Evolutionary conservation across 768 basidiomycete species (phyloP).

Genomic region (Russula sp.): DNA sequence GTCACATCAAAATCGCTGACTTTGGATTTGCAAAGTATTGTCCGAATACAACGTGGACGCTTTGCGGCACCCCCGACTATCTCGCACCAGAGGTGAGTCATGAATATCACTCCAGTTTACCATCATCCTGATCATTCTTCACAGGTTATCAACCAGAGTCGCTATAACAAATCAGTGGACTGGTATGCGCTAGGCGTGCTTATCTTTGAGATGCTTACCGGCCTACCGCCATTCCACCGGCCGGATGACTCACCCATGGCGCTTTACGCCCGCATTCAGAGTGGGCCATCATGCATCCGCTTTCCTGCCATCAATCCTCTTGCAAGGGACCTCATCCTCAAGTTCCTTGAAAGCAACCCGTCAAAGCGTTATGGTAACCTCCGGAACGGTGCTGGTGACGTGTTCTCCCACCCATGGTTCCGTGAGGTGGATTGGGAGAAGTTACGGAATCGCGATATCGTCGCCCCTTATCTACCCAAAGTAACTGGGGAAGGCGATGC

Average conservation of each 20-base stretch:
- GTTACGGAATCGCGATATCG: slow-evolving; percentile 76
- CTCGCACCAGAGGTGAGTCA: slow-evolving; percentile 80
- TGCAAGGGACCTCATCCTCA: slow-evolving; percentile 83
- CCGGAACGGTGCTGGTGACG: slow-evolving; percentile 80
- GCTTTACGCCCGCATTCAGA: slow-evolving; percentile 87
- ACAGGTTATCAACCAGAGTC: slow-evolving; percentile 68
- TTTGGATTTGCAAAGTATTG: slow-evolving; percentile 95
- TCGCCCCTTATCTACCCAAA: slow-evolving; percentile 90
- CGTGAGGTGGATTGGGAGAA: slow-evolving; percentile 88
- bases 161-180: slow-evolving; percentile 95
- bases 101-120: background rate
- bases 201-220: slow-evolving; percentile 96
- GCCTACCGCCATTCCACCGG: slow-evolving; percentile 92
- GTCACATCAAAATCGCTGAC: slow-evolving; percentile 95
- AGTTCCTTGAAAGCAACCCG: slow-evolving; percentile 85
- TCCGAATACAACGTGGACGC: slow-evolving; percentile 83
- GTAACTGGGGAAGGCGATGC: slow-evolving; percentile 92
- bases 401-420: slow-evolving; percentile 93
- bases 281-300: slow-evolving; percentile 62
- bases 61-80: slow-evolving; percentile 95
- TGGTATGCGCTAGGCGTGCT: slow-evolving; percentile 99
- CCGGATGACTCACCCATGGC: slow-evolving; percentile 73
- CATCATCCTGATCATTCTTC: background rate
- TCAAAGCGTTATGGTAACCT: slow-evolving; percentile 87
- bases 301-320: slow-evolving; percentile 75